Conservation (phyloP, 2,329 filamentous ascomycete genomes). For the Fusarium camptoceras region DNA sequence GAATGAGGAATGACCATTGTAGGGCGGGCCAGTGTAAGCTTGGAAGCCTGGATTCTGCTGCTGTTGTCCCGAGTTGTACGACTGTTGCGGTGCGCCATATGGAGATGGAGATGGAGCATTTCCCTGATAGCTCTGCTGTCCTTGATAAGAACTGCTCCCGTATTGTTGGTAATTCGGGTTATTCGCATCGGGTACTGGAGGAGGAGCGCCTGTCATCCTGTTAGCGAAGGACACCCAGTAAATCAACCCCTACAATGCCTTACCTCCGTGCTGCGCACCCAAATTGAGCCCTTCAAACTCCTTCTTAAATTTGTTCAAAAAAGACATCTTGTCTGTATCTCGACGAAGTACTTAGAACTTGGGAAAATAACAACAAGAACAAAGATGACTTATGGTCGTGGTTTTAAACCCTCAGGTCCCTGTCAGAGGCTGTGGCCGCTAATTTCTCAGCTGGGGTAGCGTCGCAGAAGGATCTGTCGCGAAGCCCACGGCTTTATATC, state of each 20-base stretch:
- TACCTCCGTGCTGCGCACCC: slow-evolving; percentile 8
- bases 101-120: background rate
- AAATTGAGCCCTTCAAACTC: slow-evolving; percentile 34
- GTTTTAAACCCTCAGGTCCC: background rate
- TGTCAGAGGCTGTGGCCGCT: background rate
- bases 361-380: accelerated
- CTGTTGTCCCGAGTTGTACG: background rate
- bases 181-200: background rate
- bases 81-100: background rate
- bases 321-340: slow-evolving; percentile 4
- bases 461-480: background rate
- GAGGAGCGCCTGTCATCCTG: accelerated
- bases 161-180: background rate
- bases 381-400: background rate
- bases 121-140: slow-evolving; percentile 4
- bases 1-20: background rate
- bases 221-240: background rate
- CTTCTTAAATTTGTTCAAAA: slow-evolving; percentile 33
- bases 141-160: background rate
- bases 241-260: background rate
- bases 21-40: background rate
- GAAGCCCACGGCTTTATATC: background rate
- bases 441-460: background rate
- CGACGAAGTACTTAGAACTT: accelerated
- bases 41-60: slow-evolving; percentile 11